Evolutionary conservation across 2,329 filamentous ascomycete species (phyloP), one percentile per base, ranked within the genome.

Genomic region (Knufia fluminis): DNA sequence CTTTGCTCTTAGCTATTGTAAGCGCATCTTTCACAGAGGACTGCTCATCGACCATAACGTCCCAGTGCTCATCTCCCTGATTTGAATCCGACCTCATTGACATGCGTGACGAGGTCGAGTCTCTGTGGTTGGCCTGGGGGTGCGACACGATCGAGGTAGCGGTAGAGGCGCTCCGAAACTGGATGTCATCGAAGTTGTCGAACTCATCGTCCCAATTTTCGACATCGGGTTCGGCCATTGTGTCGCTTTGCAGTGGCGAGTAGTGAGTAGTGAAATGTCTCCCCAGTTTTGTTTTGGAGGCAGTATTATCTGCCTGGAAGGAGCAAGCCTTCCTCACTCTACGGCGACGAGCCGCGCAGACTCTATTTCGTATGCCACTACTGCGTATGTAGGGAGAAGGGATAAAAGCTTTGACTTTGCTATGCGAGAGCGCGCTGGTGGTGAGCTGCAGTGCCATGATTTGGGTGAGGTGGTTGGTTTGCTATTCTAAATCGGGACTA

Each of bases 1-100:
- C 92, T 22, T 89, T 90, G 64, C 82, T 83, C 61, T 88, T 85
- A 28, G 90, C 91, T 4, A 88, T 86, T 20, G 86, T 80, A 60
- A 98, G 91, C 52, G 92, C 90, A 63, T 94, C 85, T 59, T 83
- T 71, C 8, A 85, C 94, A 1, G 87, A 87, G 55, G 80, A 77
- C 60, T 94, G 86, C 64, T 96, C 90, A 63, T 92, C 85, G 24
- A 97, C 71, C 58, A 91, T 79, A 19, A 97, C 78, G 59, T 96
- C 88, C 73, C 83, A 89, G 67, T 95, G 88, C 61, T 95, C 88
- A 61, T 94, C 87, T 53, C 68, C 74, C 49, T 78, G 77, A 56
- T 80, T 72, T 1, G 83, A 87, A 62, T 94, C 90, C 48, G 87
- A 95, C 59, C 84, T 84, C 60, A 88, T 79, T 16, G 89, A 94